Evolutionary conservation across 139 green algal genomes (phyloP).

Genomic region (Spirogloea muscicola): DNA sequence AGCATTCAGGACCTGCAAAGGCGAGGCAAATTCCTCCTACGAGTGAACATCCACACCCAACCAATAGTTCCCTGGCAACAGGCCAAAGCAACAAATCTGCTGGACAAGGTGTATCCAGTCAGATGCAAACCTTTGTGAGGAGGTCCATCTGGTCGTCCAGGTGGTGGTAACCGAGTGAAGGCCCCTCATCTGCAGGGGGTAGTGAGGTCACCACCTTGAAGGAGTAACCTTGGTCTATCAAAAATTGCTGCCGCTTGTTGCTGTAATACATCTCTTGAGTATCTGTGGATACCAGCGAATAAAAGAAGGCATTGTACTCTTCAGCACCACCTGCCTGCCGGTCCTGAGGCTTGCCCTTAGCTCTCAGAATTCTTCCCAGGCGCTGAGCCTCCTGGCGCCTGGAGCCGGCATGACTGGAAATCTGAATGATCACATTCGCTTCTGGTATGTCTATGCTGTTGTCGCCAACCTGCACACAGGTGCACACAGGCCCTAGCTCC

Average conservation of each 20-base stretch:
- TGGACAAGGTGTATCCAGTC: no score
- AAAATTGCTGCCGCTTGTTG: slow-evolving; percentile 96
- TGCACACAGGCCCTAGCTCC: no score
- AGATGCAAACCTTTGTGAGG: slow-evolving; percentile 54
- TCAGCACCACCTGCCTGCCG: slow-evolving; percentile 41
- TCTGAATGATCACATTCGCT: slow-evolving; percentile 98
- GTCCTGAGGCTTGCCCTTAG: slow-evolving; percentile 63
- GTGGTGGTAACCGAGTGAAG: slow-evolving; percentile 50
- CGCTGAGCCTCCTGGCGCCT: slow-evolving; percentile 93
- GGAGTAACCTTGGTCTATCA: slow-evolving; percentile 96
- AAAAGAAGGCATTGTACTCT: slow-evolving; percentile 98
- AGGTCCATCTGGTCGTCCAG: slow-evolving; percentile 71
- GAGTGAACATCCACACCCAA: no score
- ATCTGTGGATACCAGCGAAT: slow-evolving; percentile 96
- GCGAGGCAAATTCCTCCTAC: no score
- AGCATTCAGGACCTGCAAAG: slow-evolving; percentile 59
- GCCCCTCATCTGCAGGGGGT: slow-evolving; percentile 17
- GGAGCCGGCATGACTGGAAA: slow-evolving; percentile 86
- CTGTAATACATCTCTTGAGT: slow-evolving; percentile 97
- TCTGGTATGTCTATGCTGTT: slow-evolving; percentile 99
- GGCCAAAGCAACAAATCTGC: no score
- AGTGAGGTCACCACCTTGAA: slow-evolving; percentile 91
- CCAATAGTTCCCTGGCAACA: no score
- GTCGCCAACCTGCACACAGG: slow-evolving; percentile 89
- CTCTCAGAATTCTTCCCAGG: slow-evolving; percentile 90